Evolutionary conservation across 106 monocot species (phyloP).

Genomic region (Dioscorea dumetorum): DNA sequence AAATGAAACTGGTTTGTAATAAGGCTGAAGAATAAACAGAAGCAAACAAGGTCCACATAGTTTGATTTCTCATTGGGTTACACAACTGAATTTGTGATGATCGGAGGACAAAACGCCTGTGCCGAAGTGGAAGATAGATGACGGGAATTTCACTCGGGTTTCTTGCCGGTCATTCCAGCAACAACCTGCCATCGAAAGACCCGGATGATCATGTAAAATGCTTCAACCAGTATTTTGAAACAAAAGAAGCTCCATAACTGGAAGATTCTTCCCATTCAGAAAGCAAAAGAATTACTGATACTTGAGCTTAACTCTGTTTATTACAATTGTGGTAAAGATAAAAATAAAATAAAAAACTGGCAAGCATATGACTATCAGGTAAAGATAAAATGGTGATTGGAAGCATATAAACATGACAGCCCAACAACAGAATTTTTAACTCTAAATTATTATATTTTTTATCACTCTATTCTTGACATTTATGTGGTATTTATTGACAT

Average conservation of each 20-base stretch:
- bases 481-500: too few relatives aligned
- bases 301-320: background rate
- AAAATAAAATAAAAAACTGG: too few relatives aligned
- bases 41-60: background rate
- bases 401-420: too few relatives aligned
- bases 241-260: background rate
- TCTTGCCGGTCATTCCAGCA: slow-evolving; percentile 44
- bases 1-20: too few relatives aligned
- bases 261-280: background rate
- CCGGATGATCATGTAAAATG: background rate
- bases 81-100: background rate
- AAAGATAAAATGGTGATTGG: too few relatives aligned
- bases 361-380: too few relatives aligned
- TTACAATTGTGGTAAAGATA: too few relatives aligned
- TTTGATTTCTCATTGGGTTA: background rate
- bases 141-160: background rate
- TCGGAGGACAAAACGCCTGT: background rate
- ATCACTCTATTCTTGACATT: too few relatives aligned
- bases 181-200: slow-evolving; percentile 24
- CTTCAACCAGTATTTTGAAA: background rate
- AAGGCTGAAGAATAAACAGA: background rate
- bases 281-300: too few relatives aligned
- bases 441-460: too few relatives aligned
- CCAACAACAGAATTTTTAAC: too few relatives aligned
- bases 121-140: background rate